Percentiles rank a stretch among this genome's conserved stretches.
These are phyloP conservation scores for Escovopsis sp. DNA, from an alignment of 2,329 filamentous ascomycete species.

Conservation along the genomic window DNA sequence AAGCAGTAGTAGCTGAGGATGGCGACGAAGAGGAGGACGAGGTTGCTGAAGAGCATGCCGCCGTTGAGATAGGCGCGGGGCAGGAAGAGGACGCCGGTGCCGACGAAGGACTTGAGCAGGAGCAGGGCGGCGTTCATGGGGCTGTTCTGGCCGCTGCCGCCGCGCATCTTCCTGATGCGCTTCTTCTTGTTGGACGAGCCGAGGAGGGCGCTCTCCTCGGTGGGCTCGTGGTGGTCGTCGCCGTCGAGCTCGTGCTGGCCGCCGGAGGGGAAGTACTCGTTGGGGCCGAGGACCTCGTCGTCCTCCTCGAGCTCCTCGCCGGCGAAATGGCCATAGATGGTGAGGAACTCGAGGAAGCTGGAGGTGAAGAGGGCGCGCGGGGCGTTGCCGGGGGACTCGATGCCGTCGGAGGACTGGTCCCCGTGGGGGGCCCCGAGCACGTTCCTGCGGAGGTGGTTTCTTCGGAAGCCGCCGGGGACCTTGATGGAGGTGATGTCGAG, in stretches of 20 bases:
- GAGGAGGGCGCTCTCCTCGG: conserved; percentile 75
- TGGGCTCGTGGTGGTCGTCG: conserved; percentile 62
- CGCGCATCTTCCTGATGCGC: conserved; percentile 61
- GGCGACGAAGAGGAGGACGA: conserved; percentile 77
- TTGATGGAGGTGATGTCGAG: conserved; percentile 83
- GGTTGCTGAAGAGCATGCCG: conserved; percentile 90
- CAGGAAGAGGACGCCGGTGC: conserved; percentile 86
- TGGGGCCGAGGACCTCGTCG: conserved; percentile 71
- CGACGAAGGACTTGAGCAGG: conserved; percentile 92
- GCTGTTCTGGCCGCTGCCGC: conserved; percentile 59
- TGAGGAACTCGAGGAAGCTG: conserved; percentile 91
- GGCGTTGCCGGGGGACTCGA: conserved; percentile 16
- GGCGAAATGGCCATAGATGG: conserved; percentile 91
- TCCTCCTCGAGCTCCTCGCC: conserved; percentile 95
- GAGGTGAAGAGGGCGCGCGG: conserved; percentile 56
- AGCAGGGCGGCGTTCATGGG: conserved; percentile 68
- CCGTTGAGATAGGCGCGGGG: conserved; percentile 89
- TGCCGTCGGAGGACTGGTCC: conserved; percentile 18
- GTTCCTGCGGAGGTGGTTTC: conserved; percentile 70
- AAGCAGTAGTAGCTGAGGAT: conserved; percentile 93
- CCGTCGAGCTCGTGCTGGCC: conserved; percentile 47
- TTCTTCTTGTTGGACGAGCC: conserved; percentile 56
- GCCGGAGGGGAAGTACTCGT: conserved; percentile 84
- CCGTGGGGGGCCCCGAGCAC: conserved; percentile 36
- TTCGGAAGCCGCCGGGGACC: conserved; percentile 81